Evolutionary conservation across 352 stramenopile species (phyloP).

Genomic region (Pythium folliculosum): DNA sequence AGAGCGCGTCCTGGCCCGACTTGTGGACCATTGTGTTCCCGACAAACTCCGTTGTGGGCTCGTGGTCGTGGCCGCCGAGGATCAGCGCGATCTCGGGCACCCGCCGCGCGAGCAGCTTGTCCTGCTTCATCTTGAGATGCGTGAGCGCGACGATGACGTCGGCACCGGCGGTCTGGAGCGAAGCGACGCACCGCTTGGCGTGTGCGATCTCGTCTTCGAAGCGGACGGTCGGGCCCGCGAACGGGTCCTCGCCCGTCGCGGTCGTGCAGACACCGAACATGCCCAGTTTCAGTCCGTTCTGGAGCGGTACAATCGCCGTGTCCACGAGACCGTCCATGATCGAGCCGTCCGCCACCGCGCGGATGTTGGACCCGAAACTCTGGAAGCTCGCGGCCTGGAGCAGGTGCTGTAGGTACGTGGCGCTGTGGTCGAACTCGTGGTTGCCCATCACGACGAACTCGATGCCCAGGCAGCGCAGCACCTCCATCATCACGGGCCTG

Average conservation of each 20-base stretch:
- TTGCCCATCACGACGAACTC: slow-evolving; percentile 77
- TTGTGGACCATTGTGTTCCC: slow-evolving; percentile 81
- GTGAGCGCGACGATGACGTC: slow-evolving; percentile 82
- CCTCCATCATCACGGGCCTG: slow-evolving; percentile 66
- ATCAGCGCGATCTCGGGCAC: slow-evolving; percentile 77
- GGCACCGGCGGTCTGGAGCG: slow-evolving; percentile 47
- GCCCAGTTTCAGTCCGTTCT: slow-evolving; percentile 45
- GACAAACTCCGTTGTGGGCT: slow-evolving; percentile 63
- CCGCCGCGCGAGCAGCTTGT: slow-evolving; percentile 57
- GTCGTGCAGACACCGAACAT: slow-evolving; percentile 66
- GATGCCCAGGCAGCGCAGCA: slow-evolving; percentile 54
- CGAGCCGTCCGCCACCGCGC: slow-evolving; percentile 27
- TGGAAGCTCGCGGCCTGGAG: slow-evolving; percentile 45
- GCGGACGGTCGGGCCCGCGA: slow-evolving; percentile 35
- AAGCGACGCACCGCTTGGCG: slow-evolving; percentile 50
- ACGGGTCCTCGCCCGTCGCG: slow-evolving; percentile 49
- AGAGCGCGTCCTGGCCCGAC: slow-evolving; percentile 81
- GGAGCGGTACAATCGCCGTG: slow-evolving; percentile 36
- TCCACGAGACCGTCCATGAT: slow-evolving; percentile 47
- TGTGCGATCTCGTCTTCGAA: slow-evolving; percentile 57
- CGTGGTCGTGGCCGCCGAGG: slow-evolving; percentile 90
- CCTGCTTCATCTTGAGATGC: slow-evolving; percentile 67
- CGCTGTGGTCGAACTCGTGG: slow-evolving; percentile 80
- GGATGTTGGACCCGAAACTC: slow-evolving; percentile 66
- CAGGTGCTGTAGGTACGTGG: slow-evolving; percentile 37